Base-by-base conservation (phyloP, 306 rosid species). In the Inga oerstediana region DNA sequence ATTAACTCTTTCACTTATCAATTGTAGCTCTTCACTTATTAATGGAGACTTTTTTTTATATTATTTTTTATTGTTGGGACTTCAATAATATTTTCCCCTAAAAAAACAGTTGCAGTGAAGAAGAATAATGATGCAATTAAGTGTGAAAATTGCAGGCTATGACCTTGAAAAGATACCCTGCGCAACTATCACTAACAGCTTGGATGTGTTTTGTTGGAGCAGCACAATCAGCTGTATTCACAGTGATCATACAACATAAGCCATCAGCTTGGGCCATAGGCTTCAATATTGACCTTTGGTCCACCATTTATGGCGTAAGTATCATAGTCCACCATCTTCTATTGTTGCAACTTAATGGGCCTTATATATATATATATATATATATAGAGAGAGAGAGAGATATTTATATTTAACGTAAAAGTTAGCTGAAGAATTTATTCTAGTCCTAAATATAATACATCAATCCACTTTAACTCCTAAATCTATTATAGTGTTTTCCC, bases 161-260 rank as follows among this genome's bases (percentile, higher is more conserved):
- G 11, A 93, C 93, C 9, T 85, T 93, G 87, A 92, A 89, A 90
- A 88, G 94, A 78, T 96, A 93, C 65, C 98, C 94, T 0, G 99
- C 99, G 0, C 96, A 87, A 86, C 45, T 93, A 3, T 96, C 97
- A 49, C 80, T 92, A 72, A 90, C 97, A 9, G 82, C 94, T 2
- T 96, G 97, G 99, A 91, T 93, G 91, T 77, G 87, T 78, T 62
- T 92, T 17, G 24, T 93, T 41, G 99, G 98, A 78, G 98, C 89
- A 59, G 97, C 83, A 73, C 99, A 96, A 81, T 88, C 99, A 20
- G 94, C 94, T 32, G 81, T 89, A 35, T 93, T 89, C 84, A 83
- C 97, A 15, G 75, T 78, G 41, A 79, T 86, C 74, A 54, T 59
- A 62, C 88, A 91, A 56, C 92, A 79, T 66, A 91, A 84, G 76